Base-by-base conservation (phyloP, 768 basidiomycete genomes). In the Boletus barrowsii region DNA sequence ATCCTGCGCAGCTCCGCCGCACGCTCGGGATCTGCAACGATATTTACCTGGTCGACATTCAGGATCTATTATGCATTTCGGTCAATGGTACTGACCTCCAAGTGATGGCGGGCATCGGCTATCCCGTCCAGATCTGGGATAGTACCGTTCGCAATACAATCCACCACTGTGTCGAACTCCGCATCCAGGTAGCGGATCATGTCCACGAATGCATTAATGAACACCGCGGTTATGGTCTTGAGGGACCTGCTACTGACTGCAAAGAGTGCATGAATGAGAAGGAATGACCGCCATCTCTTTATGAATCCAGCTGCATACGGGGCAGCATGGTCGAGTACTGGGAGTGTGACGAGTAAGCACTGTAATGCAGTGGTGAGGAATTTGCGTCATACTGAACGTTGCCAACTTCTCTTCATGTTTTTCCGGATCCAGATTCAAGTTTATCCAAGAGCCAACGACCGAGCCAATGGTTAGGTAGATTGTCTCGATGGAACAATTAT, bases 121-220 rank as follows among this genome's bases (percentile, higher is more conserved):
- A 47, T 2, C n/a, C 55, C 55, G 22, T 36, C 45, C 45, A 47
- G 26, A 14, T 47, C 33, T 4, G 59, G 59, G 40, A 60, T 51
- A 8, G 50, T 46, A 17, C 59, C 59, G 3, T 48, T 50, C 30
- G 45, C 54, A 44, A 61, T 41, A n/a, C 59, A 61, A 20, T 61
- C 51, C 8, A 61, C 37, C 20, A 61, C 10, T 36, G 48, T 32
- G 11, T 61, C 48, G 20, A 57, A 61, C 32, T 56, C 36, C 7
- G 15, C n/a, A 22, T 60, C 59, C 9, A 60, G 18, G 22, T 46
- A 14, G 10, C 45, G 44, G 17, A 61, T 57, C 48, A 57, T 41
- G 18, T 60, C 58, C 36, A 60, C 41, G 15, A 61, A 53, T 7
- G 59, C 53, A 26, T 17, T 49, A 32, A 57, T 42, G 48, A 61